A percentile compares a stretch with the other conserved stretches of the same genome.
These are phyloP conservation scores for Saccharomyces hybrid DNA, from an alignment of 1,139 yeast species.

Conservation along the genomic window DNA sequence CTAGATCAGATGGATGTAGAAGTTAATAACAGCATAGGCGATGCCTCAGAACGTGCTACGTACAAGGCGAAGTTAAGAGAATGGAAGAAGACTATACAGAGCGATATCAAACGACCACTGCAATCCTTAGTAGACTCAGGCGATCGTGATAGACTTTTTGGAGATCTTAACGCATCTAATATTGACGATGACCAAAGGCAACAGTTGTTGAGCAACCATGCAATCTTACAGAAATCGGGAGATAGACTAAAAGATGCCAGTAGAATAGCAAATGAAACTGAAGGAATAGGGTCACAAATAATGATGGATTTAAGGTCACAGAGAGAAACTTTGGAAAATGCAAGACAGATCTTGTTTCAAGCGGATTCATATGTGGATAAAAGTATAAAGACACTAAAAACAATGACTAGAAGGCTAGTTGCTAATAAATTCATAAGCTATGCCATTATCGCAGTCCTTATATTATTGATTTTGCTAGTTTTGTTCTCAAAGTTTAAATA, in stretches of 20 bases:
- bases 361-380: conserved; percentile 93
- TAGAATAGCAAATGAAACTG: conserved; percentile 88
- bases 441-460: conserved; percentile 87
- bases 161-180: conserved; percentile 15
- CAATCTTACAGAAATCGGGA: conserved; percentile 73
- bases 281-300: conserved; percentile 83
- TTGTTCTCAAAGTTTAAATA: conserved; percentile 67
- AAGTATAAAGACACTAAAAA: conserved; percentile 74
- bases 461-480: conserved; percentile 75
- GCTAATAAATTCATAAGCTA: conserved; percentile 90
- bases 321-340: conserved; percentile 81
- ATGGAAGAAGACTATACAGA: conserved; percentile 22
- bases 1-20: conserved; percentile 33
- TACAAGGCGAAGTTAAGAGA: conserved; percentile 27
- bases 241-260: conserved; percentile 84
- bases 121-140: conserved; percentile 25
- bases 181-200: conserved; percentile 68
- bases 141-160: conserved; percentile 25
- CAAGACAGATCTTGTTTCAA: conserved; percentile 75
- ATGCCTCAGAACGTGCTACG: conserved; percentile 19
- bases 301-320: conserved; percentile 85
- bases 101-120: conserved; percentile 21
- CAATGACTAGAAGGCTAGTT: conserved; percentile 93
- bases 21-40: conserved; percentile 22
- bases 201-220: conserved; percentile 69